phyloP scores from a whole-genome alignment of 176 grass and related monocot genomes.

The Eragrostis nindensis region DNA sequence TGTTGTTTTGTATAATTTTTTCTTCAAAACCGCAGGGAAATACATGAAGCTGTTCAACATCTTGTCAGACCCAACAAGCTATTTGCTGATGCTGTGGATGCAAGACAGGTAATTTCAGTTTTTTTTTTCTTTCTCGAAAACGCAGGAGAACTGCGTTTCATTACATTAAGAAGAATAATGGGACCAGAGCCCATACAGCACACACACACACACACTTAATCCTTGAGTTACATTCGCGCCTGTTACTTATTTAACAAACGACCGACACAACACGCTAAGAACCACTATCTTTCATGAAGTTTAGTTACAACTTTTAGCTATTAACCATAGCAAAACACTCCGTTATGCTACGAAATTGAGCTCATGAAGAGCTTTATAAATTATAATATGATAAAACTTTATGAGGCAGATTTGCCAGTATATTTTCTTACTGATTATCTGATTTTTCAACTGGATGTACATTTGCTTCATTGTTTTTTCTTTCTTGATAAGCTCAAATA shows the following conservation, averaged over 20 bases:
- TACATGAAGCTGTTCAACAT: conserved; percentile 85
- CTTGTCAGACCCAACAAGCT: conserved; percentile 94
- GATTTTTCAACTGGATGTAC: conserved; percentile 33
- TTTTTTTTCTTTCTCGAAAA: conserved; percentile 31
- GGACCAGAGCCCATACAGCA: too few species aligned
- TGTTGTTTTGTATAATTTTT: conserved; percentile 31
- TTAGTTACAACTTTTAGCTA: conserved; percentile 7
- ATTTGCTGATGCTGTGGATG: conserved; percentile 92
- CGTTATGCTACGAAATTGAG: not conserved
- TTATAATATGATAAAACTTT: conserved; percentile 12
- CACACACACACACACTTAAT: too few species aligned
- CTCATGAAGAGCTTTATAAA: conserved; percentile 26
- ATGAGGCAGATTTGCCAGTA: conserved; percentile 10
- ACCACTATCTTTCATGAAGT: conserved; percentile 32
- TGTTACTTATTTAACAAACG: too few species aligned
- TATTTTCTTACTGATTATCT: conserved; percentile 18
- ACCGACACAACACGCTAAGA: too few species aligned
- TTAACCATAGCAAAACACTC: conserved; percentile 7
- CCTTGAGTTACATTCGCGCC: too few species aligned
- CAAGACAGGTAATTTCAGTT: conserved; percentile 76
- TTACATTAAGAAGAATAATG: too few species aligned
- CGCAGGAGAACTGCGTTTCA: too few species aligned
- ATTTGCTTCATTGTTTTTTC: conserved; percentile 34
- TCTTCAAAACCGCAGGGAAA: conserved; percentile 67
- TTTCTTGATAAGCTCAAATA: conserved; percentile 26